Conservation (phyloP, 352 stramenopile species). For the Phytophthora sp. region DNA sequence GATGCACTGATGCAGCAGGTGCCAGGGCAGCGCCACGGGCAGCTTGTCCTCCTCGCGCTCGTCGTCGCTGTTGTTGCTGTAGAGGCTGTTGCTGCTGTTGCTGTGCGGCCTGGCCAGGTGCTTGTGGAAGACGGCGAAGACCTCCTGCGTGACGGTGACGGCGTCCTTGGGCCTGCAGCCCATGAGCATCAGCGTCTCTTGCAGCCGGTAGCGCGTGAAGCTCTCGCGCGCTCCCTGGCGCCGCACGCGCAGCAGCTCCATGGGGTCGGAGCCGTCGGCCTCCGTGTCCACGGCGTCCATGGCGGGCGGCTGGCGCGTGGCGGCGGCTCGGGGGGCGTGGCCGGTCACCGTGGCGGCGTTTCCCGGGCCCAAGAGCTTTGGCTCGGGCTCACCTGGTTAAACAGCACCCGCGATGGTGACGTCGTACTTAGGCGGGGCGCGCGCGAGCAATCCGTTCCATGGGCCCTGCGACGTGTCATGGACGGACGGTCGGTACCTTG, state of each 20-base stretch:
- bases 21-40: constrained; percentile 56
- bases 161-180: constrained; percentile 80
- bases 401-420: background rate
- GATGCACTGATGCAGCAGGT: constrained; percentile 82
- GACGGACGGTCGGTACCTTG: too few relatives aligned
- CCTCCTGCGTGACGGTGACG: constrained; percentile 67
- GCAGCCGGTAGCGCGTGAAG: constrained; percentile 84
- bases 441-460: constrained; percentile 7
- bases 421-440: constrained; percentile 4
- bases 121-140: constrained; percentile 68
- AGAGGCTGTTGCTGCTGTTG: constrained; percentile 4
- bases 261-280: constrained; percentile 66
- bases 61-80: constrained; percentile 22
- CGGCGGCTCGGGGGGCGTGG: background rate
- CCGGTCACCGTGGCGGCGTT: constrained; percentile 9
- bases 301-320: constrained; percentile 3
- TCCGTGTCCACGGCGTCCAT: constrained; percentile 70
- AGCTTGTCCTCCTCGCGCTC: background rate
- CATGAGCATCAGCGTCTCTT: constrained; percentile 91
- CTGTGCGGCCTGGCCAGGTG: constrained; percentile 37
- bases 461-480: constrained; percentile 9
- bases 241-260: constrained; percentile 78
- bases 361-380: too few relatives aligned
- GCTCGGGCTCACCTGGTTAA: too few relatives aligned
- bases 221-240: constrained; percentile 55